Conservation (phyloP, 2,329 filamentous ascomycete species). For the Penicillium sp. region DNA sequence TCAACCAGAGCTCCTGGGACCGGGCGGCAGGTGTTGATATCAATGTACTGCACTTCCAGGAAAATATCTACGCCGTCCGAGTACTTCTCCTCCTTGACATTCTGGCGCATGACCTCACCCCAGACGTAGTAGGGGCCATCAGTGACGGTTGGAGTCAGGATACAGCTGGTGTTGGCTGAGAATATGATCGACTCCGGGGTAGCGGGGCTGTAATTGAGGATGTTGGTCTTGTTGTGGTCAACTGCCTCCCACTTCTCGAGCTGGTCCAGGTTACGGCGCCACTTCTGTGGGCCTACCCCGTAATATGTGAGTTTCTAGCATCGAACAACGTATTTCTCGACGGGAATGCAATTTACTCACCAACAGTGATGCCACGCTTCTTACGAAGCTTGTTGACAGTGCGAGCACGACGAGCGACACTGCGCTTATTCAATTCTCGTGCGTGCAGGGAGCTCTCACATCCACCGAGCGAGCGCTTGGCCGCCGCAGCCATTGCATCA, state of each 20-base stretch:
- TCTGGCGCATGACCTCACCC: constrained; percentile 48
- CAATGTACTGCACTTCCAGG: constrained; percentile 53
- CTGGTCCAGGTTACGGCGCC: constrained; percentile 42
- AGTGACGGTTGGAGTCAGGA: constrained; percentile 49
- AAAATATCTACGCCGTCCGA: constrained; percentile 48
- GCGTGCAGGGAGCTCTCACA: constrained; percentile 32
- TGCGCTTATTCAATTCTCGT: constrained; percentile 32
- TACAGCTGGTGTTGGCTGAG: constrained; percentile 49
- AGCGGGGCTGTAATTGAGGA: constrained; percentile 31
- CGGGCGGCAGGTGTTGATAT: constrained; percentile 51
- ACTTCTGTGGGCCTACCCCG: constrained; percentile 30
- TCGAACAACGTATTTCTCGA: too few species aligned
- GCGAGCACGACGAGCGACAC: constrained; percentile 33
- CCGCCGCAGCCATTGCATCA: constrained; percentile 30
- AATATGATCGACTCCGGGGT: constrained; percentile 42
- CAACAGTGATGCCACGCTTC: constrained; percentile 32
- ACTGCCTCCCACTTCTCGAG: constrained; percentile 45
- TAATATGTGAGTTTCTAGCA: neutral
- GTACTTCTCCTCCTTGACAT: constrained; percentile 46
- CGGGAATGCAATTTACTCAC: constrained; percentile 20
- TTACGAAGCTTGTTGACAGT: constrained; percentile 34
- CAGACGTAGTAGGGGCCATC: constrained; percentile 53
- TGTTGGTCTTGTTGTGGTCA: constrained; percentile 45
- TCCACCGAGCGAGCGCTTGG: constrained; percentile 30
- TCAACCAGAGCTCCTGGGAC: constrained; percentile 47